Evolutionary conservation across 208 protist genomes (phyloP).

Genomic region (Leishmania gerbilli): DNA sequence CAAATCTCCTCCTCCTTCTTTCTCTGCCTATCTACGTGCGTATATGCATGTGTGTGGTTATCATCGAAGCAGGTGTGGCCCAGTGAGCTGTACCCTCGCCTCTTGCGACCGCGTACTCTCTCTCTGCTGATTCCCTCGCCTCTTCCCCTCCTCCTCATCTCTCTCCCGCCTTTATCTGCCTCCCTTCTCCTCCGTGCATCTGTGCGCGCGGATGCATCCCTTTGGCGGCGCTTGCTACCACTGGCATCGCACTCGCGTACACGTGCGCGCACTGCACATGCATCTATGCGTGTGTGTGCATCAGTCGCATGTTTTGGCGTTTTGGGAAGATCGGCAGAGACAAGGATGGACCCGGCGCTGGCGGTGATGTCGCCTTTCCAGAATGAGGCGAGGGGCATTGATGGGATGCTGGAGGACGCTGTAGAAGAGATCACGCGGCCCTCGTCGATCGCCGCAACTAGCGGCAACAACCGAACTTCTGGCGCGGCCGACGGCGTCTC

Average conservation of each 20-base stretch:
- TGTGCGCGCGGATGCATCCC: not conserved
- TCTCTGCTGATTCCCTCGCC: not conserved
- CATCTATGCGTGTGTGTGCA: not conserved
- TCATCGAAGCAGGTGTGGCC: not conserved
- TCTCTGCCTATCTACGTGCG: not conserved
- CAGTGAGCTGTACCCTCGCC: not conserved
- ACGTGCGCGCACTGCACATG: not conserved
- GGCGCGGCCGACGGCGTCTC: not conserved
- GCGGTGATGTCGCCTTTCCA: constrained; percentile 76
- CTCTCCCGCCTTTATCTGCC: not conserved
- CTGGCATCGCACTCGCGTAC: not conserved
- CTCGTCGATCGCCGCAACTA: not conserved
- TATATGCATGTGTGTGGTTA: constrained; percentile 5
- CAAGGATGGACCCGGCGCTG: constrained; percentile 73
- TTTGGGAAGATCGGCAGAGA: not conserved
- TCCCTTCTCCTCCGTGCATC: not conserved
- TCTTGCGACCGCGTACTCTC: not conserved
- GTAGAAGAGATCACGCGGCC: constrained; percentile 47
- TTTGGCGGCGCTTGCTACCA: not conserved
- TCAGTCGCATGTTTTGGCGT: not conserved
- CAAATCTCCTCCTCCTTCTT: not conserved
- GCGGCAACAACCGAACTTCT: not conserved
- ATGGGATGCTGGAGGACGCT: constrained; percentile 55
- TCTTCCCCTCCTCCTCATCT: not conserved
- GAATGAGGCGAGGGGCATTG: constrained; percentile 44